Evolutionary conservation across 495 filamentous ascomycete genomes (phyloP), one percentile per base, ranked within the genome.

Genomic region (Darksidea phi): DNA sequence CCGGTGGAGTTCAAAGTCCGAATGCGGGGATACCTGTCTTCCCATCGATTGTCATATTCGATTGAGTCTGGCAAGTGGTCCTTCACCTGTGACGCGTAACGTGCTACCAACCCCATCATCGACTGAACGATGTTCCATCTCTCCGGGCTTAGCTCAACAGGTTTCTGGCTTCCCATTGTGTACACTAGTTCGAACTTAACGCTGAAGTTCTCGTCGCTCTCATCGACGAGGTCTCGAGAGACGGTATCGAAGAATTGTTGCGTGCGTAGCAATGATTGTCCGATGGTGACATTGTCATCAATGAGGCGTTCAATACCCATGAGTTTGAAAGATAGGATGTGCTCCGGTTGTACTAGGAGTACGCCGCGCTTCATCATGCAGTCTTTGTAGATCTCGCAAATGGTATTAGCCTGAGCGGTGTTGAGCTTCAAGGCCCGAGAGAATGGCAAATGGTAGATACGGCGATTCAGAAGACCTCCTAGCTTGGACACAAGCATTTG

Each of bases 311-410:
- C 85, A 1, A 86, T 67, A 0, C 81, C 85, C 76, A 85, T 84
- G 11, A 91, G 72, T 63, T 84, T 78, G 63, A 89, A 84, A 0
- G 87, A 90, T 0, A 90, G 76, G 0, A 89, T 70, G 57, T 91
- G 86, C 67, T 91, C 88, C 0, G 88, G 88, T 23, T 87, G 80
- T 0, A 81, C 70, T 0, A 90, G 61, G 7, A 89, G 72, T 34
- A 88, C 72, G 0, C 81, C 76, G 3, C 50, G 61, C 0, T 41
- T 26, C 62, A 21, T 24, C 54, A 68, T 74, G 60, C 86, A 88
- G 20, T 79, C 71, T 3, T 75, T 46, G 15, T 80, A 75, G 6
- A 86, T 69, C 0, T 63, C 34, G 0, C 37, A 18, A 15, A 87
- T 73, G 1, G 11, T 42, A 0, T 42, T 17, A 7, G 73, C 70